phyloP scores from a whole-genome alignment of 1,284 basidiomycete genomes.

The Ustilago loliicola region DNA sequence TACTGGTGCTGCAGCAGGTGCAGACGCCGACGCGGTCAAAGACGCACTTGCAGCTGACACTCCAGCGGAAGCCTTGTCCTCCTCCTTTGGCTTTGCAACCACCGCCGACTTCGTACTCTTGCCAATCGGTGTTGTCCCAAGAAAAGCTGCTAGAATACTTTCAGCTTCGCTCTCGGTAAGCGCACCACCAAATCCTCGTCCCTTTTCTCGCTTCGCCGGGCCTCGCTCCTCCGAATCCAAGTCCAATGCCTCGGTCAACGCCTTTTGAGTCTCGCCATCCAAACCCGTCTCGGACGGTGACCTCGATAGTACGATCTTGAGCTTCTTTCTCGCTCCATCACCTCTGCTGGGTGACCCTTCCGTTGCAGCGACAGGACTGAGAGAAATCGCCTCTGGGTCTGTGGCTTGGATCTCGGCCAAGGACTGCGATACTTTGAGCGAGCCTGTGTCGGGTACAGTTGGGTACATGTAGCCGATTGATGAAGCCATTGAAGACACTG shows the following conservation, averaged over 20 bases:
- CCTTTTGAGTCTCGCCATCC: conserved; percentile 9
- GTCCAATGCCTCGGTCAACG: conserved; percentile 13
- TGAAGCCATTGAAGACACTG: conserved; percentile 21
- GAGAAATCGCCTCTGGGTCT: conserved; percentile 25
- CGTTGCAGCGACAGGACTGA: neutral
- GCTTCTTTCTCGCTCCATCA: conserved; percentile 21
- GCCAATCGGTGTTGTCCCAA: conserved; percentile 30
- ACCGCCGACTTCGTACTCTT: conserved; percentile 9
- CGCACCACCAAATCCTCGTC: conserved; percentile 12
- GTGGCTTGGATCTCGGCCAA: conserved; percentile 35
- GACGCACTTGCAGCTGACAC: neutral
- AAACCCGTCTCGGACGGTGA: conserved; percentile 12
- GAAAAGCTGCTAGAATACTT: conserved; percentile 39
- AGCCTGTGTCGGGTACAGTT: conserved; percentile 31
- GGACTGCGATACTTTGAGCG: conserved; percentile 36
- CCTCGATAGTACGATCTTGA: conserved; percentile 16
- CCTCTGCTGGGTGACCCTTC: neutral
- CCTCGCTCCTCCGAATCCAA: conserved; percentile 12
- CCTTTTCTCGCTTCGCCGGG: conserved; percentile 11
- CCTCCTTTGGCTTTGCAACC: neutral
- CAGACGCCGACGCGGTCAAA: neutral
- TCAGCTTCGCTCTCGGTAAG: conserved; percentile 47
- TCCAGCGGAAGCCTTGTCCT: neutral
- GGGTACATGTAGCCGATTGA: conserved; percentile 47
- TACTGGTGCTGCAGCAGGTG: neutral